Base-by-base conservation (phyloP, 441 rosid genomes). In the Metrosideros polymorpha region DNA sequence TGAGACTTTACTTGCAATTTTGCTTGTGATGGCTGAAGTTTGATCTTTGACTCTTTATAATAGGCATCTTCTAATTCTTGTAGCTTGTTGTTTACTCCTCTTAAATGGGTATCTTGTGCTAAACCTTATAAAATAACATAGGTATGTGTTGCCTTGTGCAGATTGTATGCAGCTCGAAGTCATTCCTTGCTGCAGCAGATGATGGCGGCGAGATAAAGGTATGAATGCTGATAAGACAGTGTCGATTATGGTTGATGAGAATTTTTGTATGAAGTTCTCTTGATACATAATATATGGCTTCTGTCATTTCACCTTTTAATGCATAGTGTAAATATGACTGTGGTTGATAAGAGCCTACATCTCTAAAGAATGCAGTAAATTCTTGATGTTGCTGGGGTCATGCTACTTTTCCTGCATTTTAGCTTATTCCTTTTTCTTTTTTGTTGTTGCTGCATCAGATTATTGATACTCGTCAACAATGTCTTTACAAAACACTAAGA, bases 171-270 rank as follows among this genome's bases (percentile, higher is more conserved):
- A 93, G 92, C 84, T 91, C 95, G 22, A 96, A 85, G 89, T 94
- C 95, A 55, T 89, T 95, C 90, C 95, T 97, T 84, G 98, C 98
- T 42, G 92, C 95, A 83, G 92, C 95, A 63, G 99, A 97, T 88
- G 99, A 97, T 90, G 89, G 92, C 12, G 98, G 98, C 43, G 98
- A 95, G 88, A 91, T 94, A 86, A 97, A 97, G 99, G 98, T 97
- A 89, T 49, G 45, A 32, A 12, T 47, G 61, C 43, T 22, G 61
- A 52, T 19, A 39, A 71, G n/a, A 71, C 27, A 12, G 57, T 27
- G 59, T 83, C 43, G 2, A 52, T 83, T 54, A 83, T 52, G 3
- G 0, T 71, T 71, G 18, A 82, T 50, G 13, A 45, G 53, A 53
- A 49, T 6, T 29, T 49, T 52, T 52, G 39, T 42, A 15, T 83